Evolutionary conservation across 345 rosid species (phyloP), one percentile per base, ranked within the genome.

Genomic region (Gossypium herbaceum): DNA sequence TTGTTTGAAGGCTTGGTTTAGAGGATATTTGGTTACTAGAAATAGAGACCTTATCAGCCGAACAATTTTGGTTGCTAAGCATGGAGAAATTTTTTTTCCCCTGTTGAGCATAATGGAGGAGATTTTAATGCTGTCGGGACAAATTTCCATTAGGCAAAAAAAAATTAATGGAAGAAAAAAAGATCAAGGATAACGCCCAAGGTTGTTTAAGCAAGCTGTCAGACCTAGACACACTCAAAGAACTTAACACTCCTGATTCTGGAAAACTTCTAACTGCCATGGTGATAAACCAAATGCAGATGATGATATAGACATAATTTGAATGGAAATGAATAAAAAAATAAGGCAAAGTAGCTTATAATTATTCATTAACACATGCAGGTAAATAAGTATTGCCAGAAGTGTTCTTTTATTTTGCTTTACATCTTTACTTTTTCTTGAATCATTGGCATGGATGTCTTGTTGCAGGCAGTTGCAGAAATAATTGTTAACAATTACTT

Each of bases 401-500:
- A 45, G 11, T 66, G 29, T 22, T 20, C 10, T 67, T 63, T 45
- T 9, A 45, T 20, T 67, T 20, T 45, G 54, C 34, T 20, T 67
- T 44, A 19, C 1, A 13, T 45, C 61, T 45, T 67, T 67, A 12
- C 43, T 55, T n/a, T 10, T 25, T 41, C 50, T 20, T 51, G 13
- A 48, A 27, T 25, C 43, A 68, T 68, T 39, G 64, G 3, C 24
- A 51, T 64, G 50, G 24, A 62, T 50, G 67, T 81, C 34, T 44
- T 45, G 25, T 77, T 80, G 81, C 91, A 92, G 97, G 98, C 94
- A 71, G 84, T 92, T 75, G 97, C 90, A 52, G 91, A 90, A 61
- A 86, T 88, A 72, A 85, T 90, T 86, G 89, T 92, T 77, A 87
- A 91, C 19, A 87, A 88, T 78, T 79, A 94, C 85, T 92, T 91